Evolutionary conservation across 306 rosid genomes (phyloP), one percentile per base, ranked within the genome.

Genomic region (Quercus dentata): DNA sequence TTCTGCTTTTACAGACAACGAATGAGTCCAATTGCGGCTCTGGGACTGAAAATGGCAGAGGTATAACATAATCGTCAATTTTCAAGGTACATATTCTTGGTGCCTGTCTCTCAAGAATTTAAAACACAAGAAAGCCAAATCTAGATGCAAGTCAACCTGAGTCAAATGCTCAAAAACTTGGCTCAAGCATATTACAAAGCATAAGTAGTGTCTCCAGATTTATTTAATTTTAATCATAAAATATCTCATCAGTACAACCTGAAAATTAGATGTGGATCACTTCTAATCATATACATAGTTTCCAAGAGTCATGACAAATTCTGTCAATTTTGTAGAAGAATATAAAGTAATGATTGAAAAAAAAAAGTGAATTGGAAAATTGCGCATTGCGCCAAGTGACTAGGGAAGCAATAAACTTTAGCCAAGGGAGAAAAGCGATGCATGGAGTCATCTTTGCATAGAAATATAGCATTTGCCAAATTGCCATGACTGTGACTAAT

Each of bases 1-100:
- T 88, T 83, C 85, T 91, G 78, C 98, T 91, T 87, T 90, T 90
- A 87, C 99, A 95, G 30, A 95, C 95, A 35, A 94, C 95, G 82
- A 92, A 94, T 27, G 88, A 83, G 78, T 94, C 97, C 76, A 91
- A 82, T 49, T 83, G 85, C 1, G 97, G 94, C 87, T 87, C 92
- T 59, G 95, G 92, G 77, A 90, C 97, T 94, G 91, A 69, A 83
- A 82, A 62, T 67, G 3, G 38, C 51, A 33, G 12, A 57, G 18
- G 65, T 9, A 35, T 35, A 30, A 14, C n/a, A 1, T 13, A 67
- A 67, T n/a, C 13, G 25, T 67, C 11, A 67, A 31, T 19, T 5
- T 67, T 67, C 28, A 67, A 67, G 72, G 12, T 30, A 0, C 21
- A 30, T 31, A 64, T 17, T 4, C 31, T 6, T 31, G 10, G 12